Evolutionary conservation across 1,284 basidiomycete genomes (phyloP), one percentile per base, ranked within the genome.

Genomic region (Cryptococcus depauperatus): DNA sequence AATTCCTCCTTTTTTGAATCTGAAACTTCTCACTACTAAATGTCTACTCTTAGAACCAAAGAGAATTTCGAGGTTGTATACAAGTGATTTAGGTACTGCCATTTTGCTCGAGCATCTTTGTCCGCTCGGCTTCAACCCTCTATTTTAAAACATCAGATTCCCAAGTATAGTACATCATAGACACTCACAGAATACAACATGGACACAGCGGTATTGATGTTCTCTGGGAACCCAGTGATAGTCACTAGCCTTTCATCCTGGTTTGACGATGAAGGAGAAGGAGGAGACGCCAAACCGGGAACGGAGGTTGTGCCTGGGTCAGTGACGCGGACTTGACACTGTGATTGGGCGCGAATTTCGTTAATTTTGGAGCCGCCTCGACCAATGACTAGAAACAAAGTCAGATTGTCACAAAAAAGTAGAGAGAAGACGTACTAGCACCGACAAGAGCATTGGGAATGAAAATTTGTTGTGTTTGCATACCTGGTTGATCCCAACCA

Each of bases 311-410:
- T 86, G 37, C 88, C 89, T 22, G 93, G 92, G 63, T 99, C 95
- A 82, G 96, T 96, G 48, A 99, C 96, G 72, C 96, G 92, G 72
- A 99, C 97, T 62, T 93, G 85, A 67, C 89, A 92, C 18, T 85
- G 65, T 80, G 91, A 82, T 86, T 85, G 67, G 83, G 86, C 59
- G 44, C 95, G 79, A 58, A 99, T 96, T 74, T 99, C 95, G 65
- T 98, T 98, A 75, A 99, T 99, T 74, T 98, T 99, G 63, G 83
- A 83, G 3, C 95, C 95, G 21, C 90, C 93, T 71, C 97, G 98
- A 43, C 95, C 95, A 60, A 99, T 99, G 70, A 99, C 74, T 61
- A 57, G 39, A 23, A 5, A 19, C 21, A 32, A 10, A 14, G 7
- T 7, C 4, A 19, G 33, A 26, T 6, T 13, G 11, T 21, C 23